These are phyloP conservation scores for Austropuccinia psidii DNA, from an alignment of 1,284 basidiomycete species.

Conservation along the genomic window DNA sequence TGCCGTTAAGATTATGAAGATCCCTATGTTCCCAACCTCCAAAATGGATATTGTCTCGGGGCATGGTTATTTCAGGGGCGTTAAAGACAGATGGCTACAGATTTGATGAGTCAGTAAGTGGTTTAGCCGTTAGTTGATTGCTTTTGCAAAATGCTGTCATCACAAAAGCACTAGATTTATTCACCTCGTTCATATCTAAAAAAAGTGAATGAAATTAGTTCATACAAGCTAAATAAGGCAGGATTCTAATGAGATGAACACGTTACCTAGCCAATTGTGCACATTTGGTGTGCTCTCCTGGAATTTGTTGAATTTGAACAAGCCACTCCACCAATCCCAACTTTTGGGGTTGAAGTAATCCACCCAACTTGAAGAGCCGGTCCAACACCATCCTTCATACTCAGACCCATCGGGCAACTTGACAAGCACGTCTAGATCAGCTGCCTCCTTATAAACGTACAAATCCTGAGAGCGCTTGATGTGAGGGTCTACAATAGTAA, in stretches of 20 bases:
- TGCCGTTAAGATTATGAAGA: conserved; percentile 85
- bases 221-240: conserved; percentile 53
- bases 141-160: background rate
- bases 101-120: background rate
- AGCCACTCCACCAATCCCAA: conserved; percentile 82
- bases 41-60: conserved; percentile 81
- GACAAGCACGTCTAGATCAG: conserved; percentile 72
- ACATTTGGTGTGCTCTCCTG: conserved; percentile 39
- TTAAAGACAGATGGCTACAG: conserved; percentile 86
- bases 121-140: background rate
- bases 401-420: conserved; percentile 67
- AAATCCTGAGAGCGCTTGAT: conserved; percentile 74
- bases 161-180: conserved; percentile 39
- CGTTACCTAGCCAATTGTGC: conserved; percentile 42
- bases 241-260: background rate
- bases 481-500: conserved; percentile 94
- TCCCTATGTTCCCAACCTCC: conserved; percentile 97
- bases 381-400: conserved; percentile 98
- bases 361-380: conserved; percentile 87
- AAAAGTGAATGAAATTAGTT: conserved; percentile 63
- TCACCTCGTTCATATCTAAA: conserved; percentile 99
- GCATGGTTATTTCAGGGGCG: conserved; percentile 96
- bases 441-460: conserved; percentile 76
- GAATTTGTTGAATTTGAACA: conserved; percentile 63
- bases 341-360: conserved; percentile 89